Evolutionary conservation across 208 protist species (phyloP), one percentile per base, ranked within the genome.

Genomic region (Leishmania tarentolae): DNA sequence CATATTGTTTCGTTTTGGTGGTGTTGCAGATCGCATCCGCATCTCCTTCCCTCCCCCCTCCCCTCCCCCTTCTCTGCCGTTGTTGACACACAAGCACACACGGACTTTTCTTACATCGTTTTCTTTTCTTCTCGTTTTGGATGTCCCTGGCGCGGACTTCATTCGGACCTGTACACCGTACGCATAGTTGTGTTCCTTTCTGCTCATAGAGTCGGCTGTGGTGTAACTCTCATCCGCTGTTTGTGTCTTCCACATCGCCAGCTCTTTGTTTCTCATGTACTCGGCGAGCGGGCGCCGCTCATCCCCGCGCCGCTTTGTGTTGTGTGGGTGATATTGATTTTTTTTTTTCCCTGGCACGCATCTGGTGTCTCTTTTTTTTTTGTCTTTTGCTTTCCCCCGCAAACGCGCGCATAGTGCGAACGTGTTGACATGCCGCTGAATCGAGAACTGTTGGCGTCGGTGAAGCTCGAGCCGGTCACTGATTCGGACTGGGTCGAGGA

Each of bases 371-470:
- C 59, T 37, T 15, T 13, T 31, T 8, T 35, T 66, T 15, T 40
- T 31, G 15, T 9, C 3, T 7, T 5, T 66, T 31, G 0, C 4
- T 19, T 31, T 37, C 11, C 37, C 13, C n/a, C n/a, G 59, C 59
- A 66, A 66, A 66, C 8, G 31, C 8, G 19, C 31, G 59, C 59
- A 28, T 15, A 68, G 31, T 11, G 0, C 61, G 31, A 1, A 42
- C 17, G 31, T 2, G 9, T 1, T 28, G 13, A 28, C 13, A 92
- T 95, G 92, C 87, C 86, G 9, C 87, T 83, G 50, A 97, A 97
- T 57, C 79, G 93, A 2, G 91, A 95, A 73, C 75, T 95, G 44
- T 81, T 97, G 24, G 93, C 93, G 24, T 90, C 90, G 53, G 90
- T 94, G 24, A 86, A 83, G 42, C 87, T 96, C 57, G 90, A 95